Percentiles rank a stretch among this genome's conserved stretches.
Evolutionary conservation across 2,329 filamentous ascomycete species (phyloP).

Genomic region (Pestalotiopsis sp.): DNA sequence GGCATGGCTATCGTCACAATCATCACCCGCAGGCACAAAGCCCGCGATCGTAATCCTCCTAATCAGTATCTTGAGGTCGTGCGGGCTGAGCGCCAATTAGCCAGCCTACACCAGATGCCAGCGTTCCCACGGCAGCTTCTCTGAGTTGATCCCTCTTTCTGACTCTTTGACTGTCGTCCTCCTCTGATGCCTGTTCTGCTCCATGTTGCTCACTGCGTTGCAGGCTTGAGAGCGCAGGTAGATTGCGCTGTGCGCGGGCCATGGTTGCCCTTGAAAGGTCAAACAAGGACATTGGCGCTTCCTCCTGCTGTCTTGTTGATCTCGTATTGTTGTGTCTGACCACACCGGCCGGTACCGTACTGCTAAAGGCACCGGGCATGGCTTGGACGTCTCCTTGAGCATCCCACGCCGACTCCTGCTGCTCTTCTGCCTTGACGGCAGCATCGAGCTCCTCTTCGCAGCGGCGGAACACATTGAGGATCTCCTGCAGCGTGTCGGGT

Average conservation of each 20-base stretch:
- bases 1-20: neutral
- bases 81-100: slow-evolving; percentile 59
- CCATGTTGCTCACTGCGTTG: slow-evolving; percentile 45
- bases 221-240: slow-evolving; percentile 57
- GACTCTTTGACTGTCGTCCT: slow-evolving; percentile 42
- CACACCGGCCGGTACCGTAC: slow-evolving; percentile 32
- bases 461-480: slow-evolving; percentile 73
- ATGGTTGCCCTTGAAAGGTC: slow-evolving; percentile 66
- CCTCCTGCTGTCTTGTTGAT: slow-evolving; percentile 37
- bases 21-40: neutral
- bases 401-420: slow-evolving; percentile 72
- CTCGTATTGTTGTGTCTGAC: slow-evolving; percentile 32
- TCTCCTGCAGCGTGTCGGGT: slow-evolving; percentile 69
- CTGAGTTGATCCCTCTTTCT: slow-evolving; percentile 74
- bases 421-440: slow-evolving; percentile 67
- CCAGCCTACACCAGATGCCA: slow-evolving; percentile 71
- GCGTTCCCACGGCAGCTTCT: slow-evolving; percentile 67
- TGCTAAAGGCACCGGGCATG: slow-evolving; percentile 58
- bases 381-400: slow-evolving; percentile 61
- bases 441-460: slow-evolving; percentile 78
- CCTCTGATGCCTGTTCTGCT: slow-evolving; percentile 38
- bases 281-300: slow-evolving; percentile 67
- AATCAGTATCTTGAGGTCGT: slow-evolving; percentile 19
- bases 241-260: slow-evolving; percentile 58
- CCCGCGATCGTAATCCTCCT: slow-evolving; percentile 19